Conservation (phyloP, 305 asterid species). For the Fraxinus ornus region DNA sequence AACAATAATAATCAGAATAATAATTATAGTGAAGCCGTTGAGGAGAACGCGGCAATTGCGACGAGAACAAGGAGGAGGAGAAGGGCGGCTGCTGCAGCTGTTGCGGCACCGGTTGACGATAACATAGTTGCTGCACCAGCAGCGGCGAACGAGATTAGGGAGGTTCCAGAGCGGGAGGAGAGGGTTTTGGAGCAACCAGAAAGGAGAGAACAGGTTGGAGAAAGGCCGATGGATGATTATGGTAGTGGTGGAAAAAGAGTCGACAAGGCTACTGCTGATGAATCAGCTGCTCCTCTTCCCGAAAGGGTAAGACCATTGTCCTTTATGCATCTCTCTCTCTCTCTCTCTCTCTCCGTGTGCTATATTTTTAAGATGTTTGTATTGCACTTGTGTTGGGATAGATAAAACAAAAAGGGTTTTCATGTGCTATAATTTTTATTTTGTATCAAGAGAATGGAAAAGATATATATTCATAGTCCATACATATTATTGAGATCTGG, state of each 20-base stretch:
- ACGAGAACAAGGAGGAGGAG: conserved; percentile 67
- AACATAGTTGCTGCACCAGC: conserved; percentile 44
- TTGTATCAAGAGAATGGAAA: background rate
- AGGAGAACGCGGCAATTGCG: conserved; percentile 65
- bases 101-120: conserved; percentile 43
- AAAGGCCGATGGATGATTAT: conserved; percentile 57
- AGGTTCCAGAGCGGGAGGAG: conserved; percentile 34
- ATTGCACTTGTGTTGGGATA: background rate
- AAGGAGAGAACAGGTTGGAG: conserved; percentile 44
- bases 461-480: background rate
- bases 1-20: conserved; percentile 19
- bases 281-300: conserved; percentile 60
- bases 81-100: conserved; percentile 57
- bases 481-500: conserved; percentile 16
- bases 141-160: conserved; percentile 34
- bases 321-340: background rate
- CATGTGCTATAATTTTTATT: background rate
- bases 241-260: conserved; percentile 55
- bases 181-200: conserved; percentile 30
- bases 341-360: too few relatives aligned
- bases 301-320: conserved; percentile 48
- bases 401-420: background rate
- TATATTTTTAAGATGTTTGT: background rate
- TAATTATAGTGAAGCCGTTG: conserved; percentile 27
- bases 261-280: conserved; percentile 61